phyloP scores from a whole-genome alignment of 257 asterid species.

The Verbascum thapsus region DNA sequence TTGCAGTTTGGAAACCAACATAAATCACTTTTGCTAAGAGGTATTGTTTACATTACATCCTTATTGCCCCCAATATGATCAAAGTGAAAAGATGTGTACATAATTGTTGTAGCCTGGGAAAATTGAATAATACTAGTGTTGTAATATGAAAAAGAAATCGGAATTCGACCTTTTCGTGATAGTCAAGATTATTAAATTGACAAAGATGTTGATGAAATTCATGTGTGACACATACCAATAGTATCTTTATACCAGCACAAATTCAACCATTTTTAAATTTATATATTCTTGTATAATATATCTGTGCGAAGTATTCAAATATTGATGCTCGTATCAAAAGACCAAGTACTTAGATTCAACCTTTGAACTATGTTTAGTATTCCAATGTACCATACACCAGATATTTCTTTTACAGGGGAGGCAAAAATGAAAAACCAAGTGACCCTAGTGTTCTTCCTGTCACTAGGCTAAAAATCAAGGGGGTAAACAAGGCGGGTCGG shows the following conservation, averaged over 20 bases:
- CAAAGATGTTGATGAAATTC: background rate
- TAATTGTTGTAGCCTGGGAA: background rate
- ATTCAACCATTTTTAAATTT: background rate
- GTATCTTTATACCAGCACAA: background rate
- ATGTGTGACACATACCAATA: background rate
- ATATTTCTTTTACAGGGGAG: conserved; percentile 6
- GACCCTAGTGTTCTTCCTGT: conserved; percentile 23
- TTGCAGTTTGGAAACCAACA: conserved; percentile 72
- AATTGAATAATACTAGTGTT: conserved; percentile 2
- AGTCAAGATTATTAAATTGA: too few relatives aligned
- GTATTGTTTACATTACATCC: too few relatives aligned
- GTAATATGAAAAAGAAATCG: background rate
- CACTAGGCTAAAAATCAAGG: conserved; percentile 22
- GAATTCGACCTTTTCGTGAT: background rate
- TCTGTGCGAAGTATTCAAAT: background rate
- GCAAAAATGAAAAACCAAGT: conserved; percentile 25
- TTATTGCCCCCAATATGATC: too few relatives aligned
- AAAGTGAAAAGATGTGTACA: too few relatives aligned
- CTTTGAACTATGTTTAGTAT: conserved; percentile 21
- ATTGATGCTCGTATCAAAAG: too few relatives aligned
- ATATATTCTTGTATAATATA: background rate
- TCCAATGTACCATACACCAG: conserved; percentile 34
- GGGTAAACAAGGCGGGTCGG: background rate
- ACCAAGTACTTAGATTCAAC: background rate
- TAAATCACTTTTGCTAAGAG: conserved; percentile 16